Conservation (phyloP, 2,329 filamentous ascomycete genomes). For the Pseudogymnoascus sp. region DNA sequence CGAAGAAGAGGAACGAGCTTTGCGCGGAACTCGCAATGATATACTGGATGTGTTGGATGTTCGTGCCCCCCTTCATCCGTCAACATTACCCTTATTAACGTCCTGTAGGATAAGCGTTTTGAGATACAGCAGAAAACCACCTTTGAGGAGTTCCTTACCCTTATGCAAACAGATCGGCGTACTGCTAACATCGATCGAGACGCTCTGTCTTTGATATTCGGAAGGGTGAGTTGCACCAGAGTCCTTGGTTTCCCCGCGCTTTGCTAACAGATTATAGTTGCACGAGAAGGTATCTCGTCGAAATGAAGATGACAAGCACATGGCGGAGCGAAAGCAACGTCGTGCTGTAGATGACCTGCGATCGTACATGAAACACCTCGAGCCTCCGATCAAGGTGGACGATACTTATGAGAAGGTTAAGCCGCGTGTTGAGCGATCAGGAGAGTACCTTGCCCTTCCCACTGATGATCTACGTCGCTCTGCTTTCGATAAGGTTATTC, state of each 20-base stretch:
- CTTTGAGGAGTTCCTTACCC: constrained; percentile 76
- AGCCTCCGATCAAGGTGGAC: constrained; percentile 68
- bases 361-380: constrained; percentile 79
- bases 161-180: constrained; percentile 79
- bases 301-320: constrained; percentile 73
- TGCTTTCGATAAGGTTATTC: constrained; percentile 88
- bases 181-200: constrained; percentile 82
- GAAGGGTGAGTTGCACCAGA: constrained; percentile 50
- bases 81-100: constrained; percentile 31
- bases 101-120: constrained; percentile 72
- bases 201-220: constrained; percentile 72
- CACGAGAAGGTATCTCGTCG: constrained; percentile 80
- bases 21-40: constrained; percentile 73
- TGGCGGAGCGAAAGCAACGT: constrained; percentile 78
- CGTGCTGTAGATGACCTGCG: constrained; percentile 78
- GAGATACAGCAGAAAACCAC: constrained; percentile 82
- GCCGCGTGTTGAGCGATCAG: constrained; percentile 67
- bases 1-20: constrained; percentile 85
- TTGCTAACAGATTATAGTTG: constrained; percentile 44
- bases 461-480: constrained; percentile 75
- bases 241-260: not conserved
- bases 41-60: constrained; percentile 85
- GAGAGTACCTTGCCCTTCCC: constrained; percentile 76
- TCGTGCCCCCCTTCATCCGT: constrained; percentile 31
- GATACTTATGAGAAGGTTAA: constrained; percentile 89